A percentile compares a stretch with the other conserved stretches of the same genome.
These are phyloP conservation scores for Arachis stenosperma DNA, from an alignment of 306 rosid species.

Conservation along the genomic window DNA sequence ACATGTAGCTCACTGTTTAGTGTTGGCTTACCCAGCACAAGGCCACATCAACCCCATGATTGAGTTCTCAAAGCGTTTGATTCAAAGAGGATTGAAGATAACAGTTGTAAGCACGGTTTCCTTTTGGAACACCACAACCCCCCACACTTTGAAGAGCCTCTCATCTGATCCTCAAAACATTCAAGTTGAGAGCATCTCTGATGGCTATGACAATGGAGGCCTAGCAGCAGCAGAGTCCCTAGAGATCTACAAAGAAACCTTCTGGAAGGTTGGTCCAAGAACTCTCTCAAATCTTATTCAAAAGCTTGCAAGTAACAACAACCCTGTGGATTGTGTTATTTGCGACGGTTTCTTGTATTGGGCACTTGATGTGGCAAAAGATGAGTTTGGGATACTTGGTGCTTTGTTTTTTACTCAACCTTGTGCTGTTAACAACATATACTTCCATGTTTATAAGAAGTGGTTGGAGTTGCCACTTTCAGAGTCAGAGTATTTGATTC, in stretches of 20 bases:
- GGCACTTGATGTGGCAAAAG: constrained; percentile 52
- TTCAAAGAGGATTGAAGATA: constrained; percentile 41
- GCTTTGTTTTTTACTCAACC: constrained; percentile 50
- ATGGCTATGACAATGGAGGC: constrained; percentile 48
- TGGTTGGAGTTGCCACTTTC: constrained; percentile 39
- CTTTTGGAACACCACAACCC: constrained; percentile 3
- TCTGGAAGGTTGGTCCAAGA: constrained; percentile 35
- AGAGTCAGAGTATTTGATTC: constrained; percentile 21
- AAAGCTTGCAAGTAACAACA: constrained; percentile 27
- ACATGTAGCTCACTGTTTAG: constrained; percentile 39
- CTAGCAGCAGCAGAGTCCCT: constrained; percentile 21
- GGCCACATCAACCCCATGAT: constrained; percentile 54
- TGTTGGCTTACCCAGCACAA: constrained; percentile 45
- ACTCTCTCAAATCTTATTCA: constrained; percentile 36
- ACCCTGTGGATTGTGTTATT: constrained; percentile 42
- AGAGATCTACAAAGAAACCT: constrained; percentile 29
- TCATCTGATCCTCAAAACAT: constrained; percentile 1
- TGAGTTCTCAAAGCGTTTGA: constrained; percentile 50
- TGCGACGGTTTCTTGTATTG: constrained; percentile 49
- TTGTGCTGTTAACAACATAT: constrained; percentile 40
- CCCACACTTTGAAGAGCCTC: background rate
- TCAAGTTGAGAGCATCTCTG: constrained; percentile 49
- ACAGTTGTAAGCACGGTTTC: constrained; percentile 42
- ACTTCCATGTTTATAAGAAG: constrained; percentile 37
- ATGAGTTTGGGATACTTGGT: constrained; percentile 35